phyloP scores from a whole-genome alignment of 139 green algal genomes.

The Marvania coccoides region DNA sequence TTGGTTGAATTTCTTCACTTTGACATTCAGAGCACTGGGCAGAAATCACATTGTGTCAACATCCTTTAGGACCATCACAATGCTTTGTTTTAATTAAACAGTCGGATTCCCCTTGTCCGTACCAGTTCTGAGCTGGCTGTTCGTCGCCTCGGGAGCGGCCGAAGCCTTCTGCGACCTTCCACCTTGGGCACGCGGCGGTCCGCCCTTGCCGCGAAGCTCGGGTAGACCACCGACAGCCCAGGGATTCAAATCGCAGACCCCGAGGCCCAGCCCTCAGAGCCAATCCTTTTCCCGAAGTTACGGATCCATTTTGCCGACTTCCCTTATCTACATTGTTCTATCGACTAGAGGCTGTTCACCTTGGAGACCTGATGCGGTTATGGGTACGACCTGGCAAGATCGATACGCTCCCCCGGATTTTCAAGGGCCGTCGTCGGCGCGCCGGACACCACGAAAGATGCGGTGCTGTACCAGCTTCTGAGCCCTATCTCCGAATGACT shows the following conservation, averaged over 20 bases:
- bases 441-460: slow-evolving; percentile 72
- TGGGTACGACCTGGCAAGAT: slow-evolving; percentile 82
- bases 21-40: slow-evolving; percentile 93
- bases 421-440: slow-evolving; percentile 76
- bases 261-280: slow-evolving; percentile 84
- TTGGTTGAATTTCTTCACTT: slow-evolving; percentile 95
- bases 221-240: slow-evolving; percentile 60
- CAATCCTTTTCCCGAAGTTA: slow-evolving; percentile 96
- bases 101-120: slow-evolving; percentile 90
- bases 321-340: slow-evolving; percentile 95
- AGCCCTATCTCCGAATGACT: slow-evolving; percentile 77
- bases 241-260: slow-evolving; percentile 55
- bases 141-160: slow-evolving; percentile 62
- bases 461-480: slow-evolving; percentile 71
- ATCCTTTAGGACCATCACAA: slow-evolving; percentile 80
- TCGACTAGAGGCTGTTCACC: slow-evolving; percentile 93
- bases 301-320: slow-evolving; percentile 95
- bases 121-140: slow-evolving; percentile 89
- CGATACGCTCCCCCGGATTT: slow-evolving; percentile 73
- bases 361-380: slow-evolving; percentile 96
- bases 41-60: slow-evolving; percentile 95
- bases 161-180: slow-evolving; percentile 54
- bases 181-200: slow-evolving; percentile 48
- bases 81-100: slow-evolving; percentile 96
- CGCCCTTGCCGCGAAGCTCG: slow-evolving; percentile 48